phyloP scores from a whole-genome alignment of 2,329 filamentous ascomycete species.

The Davidsoniella australis region DNA sequence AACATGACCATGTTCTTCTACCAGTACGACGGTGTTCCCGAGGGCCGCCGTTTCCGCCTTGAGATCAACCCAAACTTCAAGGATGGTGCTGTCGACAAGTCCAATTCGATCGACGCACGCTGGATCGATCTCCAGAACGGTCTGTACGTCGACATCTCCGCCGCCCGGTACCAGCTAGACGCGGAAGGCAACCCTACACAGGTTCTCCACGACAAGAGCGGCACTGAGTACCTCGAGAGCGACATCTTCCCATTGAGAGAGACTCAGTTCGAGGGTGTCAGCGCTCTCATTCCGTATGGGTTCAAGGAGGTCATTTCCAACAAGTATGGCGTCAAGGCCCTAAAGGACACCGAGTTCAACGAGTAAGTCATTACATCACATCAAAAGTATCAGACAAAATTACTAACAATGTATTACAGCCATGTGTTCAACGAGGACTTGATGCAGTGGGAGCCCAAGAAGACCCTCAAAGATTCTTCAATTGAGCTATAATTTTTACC shows the following conservation, averaged over 20 bases:
- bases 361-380: slow-evolving; percentile 24
- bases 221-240: slow-evolving; percentile 30
- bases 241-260: slow-evolving; percentile 53
- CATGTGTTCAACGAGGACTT: slow-evolving; percentile 25
- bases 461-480: neutral
- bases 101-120: slow-evolving; percentile 23
- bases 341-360: slow-evolving; percentile 34
- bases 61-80: slow-evolving; percentile 29
- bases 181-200: slow-evolving; percentile 22
- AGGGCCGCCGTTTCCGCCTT: slow-evolving; percentile 29
- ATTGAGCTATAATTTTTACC: slow-evolving; percentile 1
- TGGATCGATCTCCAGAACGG: slow-evolving; percentile 32
- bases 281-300: slow-evolving; percentile 46
- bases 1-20: slow-evolving; percentile 39
- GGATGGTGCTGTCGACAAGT: slow-evolving; percentile 19
- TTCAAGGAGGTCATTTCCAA: slow-evolving; percentile 40
- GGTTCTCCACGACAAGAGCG: slow-evolving; percentile 33
- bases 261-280: slow-evolving; percentile 49
- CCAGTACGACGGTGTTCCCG: slow-evolving; percentile 22
- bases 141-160: slow-evolving; percentile 34
- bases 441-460: slow-evolving; percentile 19
- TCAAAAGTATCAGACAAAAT: neutral
- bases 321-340: slow-evolving; percentile 37
- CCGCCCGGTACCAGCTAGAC: slow-evolving; percentile 30
- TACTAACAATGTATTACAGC: slow-evolving; percentile 17